Conservation (phyloP, 225 moss, liverwort and hornwort genomes). For the Pleurozium schreberi region DNA sequence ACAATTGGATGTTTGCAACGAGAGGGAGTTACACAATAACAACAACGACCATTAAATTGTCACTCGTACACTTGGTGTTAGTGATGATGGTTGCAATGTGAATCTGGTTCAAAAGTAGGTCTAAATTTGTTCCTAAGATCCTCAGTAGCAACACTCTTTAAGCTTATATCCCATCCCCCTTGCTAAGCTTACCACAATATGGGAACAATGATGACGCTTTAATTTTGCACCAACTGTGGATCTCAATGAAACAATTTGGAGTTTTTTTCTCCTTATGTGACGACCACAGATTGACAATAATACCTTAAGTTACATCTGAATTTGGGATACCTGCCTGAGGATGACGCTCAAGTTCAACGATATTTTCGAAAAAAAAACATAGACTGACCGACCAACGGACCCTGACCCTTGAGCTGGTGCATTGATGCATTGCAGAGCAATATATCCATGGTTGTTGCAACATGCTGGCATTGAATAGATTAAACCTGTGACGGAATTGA, state of each 20-base stretch:
- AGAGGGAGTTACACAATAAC: no score
- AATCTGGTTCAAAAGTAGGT: no score
- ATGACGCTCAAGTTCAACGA: neutral
- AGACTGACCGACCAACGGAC: no score
- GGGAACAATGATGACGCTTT: neutral
- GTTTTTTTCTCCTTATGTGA: neutral
- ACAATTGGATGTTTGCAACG: neutral
- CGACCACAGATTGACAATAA: neutral
- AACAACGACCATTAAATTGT: no score
- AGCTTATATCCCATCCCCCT: no score
- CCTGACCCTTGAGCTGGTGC: no score
- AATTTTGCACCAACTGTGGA: neutral
- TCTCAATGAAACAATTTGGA: neutral
- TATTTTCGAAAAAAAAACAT: neutral
- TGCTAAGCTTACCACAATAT: no score
- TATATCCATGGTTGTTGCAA: slow-evolving; percentile 37
- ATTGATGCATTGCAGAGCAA: neutral
- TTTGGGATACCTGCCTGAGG: neutral
- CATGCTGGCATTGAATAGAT: slow-evolving; percentile 39
- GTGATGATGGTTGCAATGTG: no score
- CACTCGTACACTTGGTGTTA: no score
- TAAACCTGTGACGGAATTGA: slow-evolving; percentile 9
- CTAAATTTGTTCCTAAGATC: no score
- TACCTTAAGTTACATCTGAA: neutral
- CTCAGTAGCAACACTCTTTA: no score